Percentiles rank a stretch among this genome's conserved stretches.
Conservation (phyloP, 2,329 filamentous ascomycete species). For the Stemphylium vesicarium region DNA sequence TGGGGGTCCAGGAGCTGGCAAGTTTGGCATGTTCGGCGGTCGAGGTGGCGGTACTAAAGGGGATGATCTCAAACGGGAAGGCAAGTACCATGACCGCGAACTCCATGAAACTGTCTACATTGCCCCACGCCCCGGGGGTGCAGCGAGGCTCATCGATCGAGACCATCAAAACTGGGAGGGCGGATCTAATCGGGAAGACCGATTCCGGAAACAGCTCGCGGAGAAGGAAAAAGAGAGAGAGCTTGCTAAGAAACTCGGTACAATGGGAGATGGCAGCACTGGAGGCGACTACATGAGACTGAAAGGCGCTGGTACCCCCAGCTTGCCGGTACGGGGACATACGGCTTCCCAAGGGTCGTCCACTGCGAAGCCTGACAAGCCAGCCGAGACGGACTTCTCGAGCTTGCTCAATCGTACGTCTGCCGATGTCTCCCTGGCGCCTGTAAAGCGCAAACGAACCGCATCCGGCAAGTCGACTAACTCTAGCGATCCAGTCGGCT, state of each 20-base stretch:
- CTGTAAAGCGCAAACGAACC: conserved; percentile 53
- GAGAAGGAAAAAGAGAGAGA: conserved; percentile 75
- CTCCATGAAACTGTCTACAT: conserved; percentile 60
- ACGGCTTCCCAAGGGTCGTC: conserved; percentile 25
- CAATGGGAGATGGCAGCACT: conserved; percentile 65
- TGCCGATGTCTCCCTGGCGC: conserved; percentile 49
- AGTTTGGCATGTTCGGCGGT: conserved; percentile 42
- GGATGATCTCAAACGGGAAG: conserved; percentile 41
- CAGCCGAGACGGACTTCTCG: conserved; percentile 40
- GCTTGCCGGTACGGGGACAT: conserved; percentile 27
- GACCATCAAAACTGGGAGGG: conserved; percentile 53
- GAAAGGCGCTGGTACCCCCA: conserved; percentile 29
- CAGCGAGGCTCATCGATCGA: conserved; percentile 70
- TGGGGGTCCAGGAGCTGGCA: conserved; percentile 36
- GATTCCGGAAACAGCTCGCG: conserved; percentile 68
- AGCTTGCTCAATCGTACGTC: conserved; percentile 55
- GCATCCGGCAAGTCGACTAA: conserved; percentile 39
- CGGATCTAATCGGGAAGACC: conserved; percentile 68
- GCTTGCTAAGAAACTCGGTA: conserved; percentile 70
- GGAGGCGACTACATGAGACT: conserved; percentile 73
- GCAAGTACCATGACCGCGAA: conserved; percentile 61
- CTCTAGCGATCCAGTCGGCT: conserved; percentile 52
- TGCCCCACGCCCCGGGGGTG: conserved; percentile 53
- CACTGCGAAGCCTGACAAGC: conserved; percentile 23
- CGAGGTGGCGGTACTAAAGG: conserved; percentile 31